Percentiles rank a stretch among this genome's conserved stretches.
These are phyloP conservation scores for Sphenostylis stenocarpa DNA, from an alignment of 306 rosid genomes.

Conservation along the genomic window DNA sequence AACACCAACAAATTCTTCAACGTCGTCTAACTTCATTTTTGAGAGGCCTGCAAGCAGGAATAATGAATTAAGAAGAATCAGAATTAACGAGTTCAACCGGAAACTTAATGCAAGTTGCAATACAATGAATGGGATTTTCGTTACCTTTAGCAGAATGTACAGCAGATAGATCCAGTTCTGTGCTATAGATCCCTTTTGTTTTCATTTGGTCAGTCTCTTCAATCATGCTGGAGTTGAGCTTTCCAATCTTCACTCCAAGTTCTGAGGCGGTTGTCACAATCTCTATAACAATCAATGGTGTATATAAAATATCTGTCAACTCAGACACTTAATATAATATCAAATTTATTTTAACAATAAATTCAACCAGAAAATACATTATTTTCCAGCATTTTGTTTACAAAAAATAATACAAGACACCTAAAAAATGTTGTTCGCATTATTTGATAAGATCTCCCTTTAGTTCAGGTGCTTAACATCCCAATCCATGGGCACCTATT, in stretches of 20 bases:
- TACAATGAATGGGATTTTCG: not conserved
- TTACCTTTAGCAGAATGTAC: conserved; percentile 48
- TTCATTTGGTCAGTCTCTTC: conserved; percentile 46
- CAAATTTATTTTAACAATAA: conserved; percentile 15
- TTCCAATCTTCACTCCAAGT: conserved; percentile 50
- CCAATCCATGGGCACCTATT: not conserved
- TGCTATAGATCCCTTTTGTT: conserved; percentile 36
- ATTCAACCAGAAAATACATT: not conserved
- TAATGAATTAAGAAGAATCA: not conserved
- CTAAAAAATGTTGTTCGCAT: not conserved
- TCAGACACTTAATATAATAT: not conserved
- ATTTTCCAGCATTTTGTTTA: not conserved
- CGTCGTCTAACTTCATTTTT: conserved; percentile 47
- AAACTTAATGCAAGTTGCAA: conserved; percentile 25
- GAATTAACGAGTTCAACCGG: not conserved
- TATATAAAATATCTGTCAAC: conserved; percentile 15
- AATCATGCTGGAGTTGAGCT: conserved; percentile 31
- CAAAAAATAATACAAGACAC: not conserved
- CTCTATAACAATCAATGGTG: conserved; percentile 48
- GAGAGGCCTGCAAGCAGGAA: conserved; percentile 59
- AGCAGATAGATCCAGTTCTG: conserved; percentile 35
- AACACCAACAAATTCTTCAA: conserved; percentile 37
- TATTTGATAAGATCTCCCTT: conserved; percentile 4
- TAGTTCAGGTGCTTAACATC: conserved; percentile 2
- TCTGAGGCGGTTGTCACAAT: conserved; percentile 58